phyloP scores from a whole-genome alignment of 2,329 filamentous ascomycete species.

The Drechslerella coelobrocha region DNA sequence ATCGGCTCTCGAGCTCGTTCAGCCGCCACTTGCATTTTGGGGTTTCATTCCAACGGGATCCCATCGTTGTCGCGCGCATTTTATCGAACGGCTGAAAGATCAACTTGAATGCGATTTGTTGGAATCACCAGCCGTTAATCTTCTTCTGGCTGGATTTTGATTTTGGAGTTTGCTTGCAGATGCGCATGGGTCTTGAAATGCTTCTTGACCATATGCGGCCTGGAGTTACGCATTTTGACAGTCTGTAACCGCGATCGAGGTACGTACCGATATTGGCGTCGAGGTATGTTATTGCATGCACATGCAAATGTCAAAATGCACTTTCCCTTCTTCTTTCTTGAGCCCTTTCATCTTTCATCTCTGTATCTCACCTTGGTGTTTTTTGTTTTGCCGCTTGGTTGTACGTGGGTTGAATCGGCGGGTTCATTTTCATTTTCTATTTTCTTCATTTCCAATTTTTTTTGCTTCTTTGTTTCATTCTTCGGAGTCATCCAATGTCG shows the following conservation, averaged over 20 bases:
- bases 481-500: slow-evolving; percentile 16
- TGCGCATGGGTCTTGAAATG: slow-evolving; percentile 50
- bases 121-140: slow-evolving; percentile 14
- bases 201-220: slow-evolving; percentile 51
- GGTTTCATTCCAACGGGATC: slow-evolving; percentile 32
- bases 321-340: slow-evolving; percentile 11
- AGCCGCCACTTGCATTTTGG: slow-evolving; percentile 29
- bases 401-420: too few relatives aligned
- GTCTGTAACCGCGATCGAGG: slow-evolving; percentile 48
- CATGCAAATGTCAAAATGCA: slow-evolving; percentile 49
- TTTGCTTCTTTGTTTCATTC: slow-evolving; percentile 21
- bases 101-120: neutral
- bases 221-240: slow-evolving; percentile 51
- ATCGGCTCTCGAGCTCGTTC: neutral
- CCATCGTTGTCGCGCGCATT: slow-evolving; percentile 38
- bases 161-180: slow-evolving; percentile 37
- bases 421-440: too few relatives aligned
- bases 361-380: slow-evolving; percentile 2
- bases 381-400: too few relatives aligned
- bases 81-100: slow-evolving; percentile 19
- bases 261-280: slow-evolving; percentile 45
- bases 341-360: slow-evolving; percentile 5
- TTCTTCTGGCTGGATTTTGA: slow-evolving; percentile 5
- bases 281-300: slow-evolving; percentile 30
- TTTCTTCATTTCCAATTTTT: slow-evolving; percentile 29